These are phyloP conservation scores for Populus simonii DNA, from an alignment of 345 rosid genomes.

Conservation along the genomic window DNA sequence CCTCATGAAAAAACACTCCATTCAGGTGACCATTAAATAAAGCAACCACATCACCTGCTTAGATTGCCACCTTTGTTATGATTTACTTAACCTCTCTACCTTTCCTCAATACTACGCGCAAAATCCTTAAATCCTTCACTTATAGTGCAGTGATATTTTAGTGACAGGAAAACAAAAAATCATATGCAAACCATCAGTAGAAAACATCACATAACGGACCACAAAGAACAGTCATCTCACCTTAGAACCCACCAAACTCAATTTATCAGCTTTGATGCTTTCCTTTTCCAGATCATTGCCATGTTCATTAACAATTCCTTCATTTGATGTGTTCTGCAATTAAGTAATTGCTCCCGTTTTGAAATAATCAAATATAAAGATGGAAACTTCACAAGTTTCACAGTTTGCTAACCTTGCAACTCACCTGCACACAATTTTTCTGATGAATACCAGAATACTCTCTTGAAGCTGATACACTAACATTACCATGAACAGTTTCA, in stretches of 20 bases:
- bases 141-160: background rate
- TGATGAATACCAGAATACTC: conserved; percentile 1
- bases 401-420: background rate
- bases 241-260: conserved; percentile 6
- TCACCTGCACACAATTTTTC: background rate
- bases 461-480: conserved; percentile 2
- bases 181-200: background rate
- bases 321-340: conserved; percentile 20
- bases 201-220: too few relatives aligned
- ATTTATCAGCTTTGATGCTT: background rate
- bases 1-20: background rate
- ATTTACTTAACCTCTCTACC: background rate
- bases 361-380: background rate
- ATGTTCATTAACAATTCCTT: background rate
- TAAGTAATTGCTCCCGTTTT: background rate
- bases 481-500: background rate
- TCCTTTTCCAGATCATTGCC: background rate
- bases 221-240: conserved; percentile 9
- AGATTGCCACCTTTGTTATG: background rate
- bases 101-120: background rate
- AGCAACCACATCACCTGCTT: background rate
- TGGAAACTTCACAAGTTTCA: conserved; percentile 2
- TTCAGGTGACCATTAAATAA: background rate
- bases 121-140: background rate
- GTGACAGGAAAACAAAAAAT: background rate